Percentiles rank a stretch among this genome's conserved stretches.
phyloP scores from a whole-genome alignment of 202 grass and related monocot genomes.

The Saccharum hybrid region DNA sequence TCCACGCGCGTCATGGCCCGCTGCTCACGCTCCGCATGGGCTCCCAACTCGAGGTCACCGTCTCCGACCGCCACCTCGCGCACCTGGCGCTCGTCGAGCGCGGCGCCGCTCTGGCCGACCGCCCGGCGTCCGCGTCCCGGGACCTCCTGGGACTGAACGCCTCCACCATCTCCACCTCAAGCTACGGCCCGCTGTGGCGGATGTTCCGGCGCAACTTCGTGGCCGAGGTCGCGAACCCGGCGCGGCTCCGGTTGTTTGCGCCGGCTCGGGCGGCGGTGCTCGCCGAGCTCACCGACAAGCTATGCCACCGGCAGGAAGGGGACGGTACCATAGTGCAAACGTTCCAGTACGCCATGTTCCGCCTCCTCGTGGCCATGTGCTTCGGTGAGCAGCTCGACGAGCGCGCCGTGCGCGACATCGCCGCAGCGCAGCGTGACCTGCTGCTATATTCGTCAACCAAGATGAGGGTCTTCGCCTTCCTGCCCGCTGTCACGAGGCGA shows the following conservation, averaged over 20 bases:
- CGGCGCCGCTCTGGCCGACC: neutral
- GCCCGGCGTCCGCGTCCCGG: neutral
- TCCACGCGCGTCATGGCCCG: constrained; percentile 27
- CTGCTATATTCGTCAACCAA: neutral
- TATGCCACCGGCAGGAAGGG: neutral
- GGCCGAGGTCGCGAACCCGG: neutral
- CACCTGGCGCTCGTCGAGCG: neutral
- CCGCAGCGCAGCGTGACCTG: neutral
- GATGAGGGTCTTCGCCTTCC: constrained; percentile 17
- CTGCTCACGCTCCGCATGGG: constrained; percentile 21
- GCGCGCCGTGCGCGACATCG: constrained; percentile 12
- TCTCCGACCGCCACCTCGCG: constrained; percentile 14
- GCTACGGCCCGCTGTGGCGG: constrained; percentile 25
- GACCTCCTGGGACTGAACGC: neutral
- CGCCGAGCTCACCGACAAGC: constrained; percentile 2
- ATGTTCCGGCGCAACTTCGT: constrained; percentile 16
- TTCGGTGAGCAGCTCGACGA: constrained; percentile 47
- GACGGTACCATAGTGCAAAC: neutral
- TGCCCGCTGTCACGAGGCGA: constrained; percentile 6
- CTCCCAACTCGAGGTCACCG: neutral
- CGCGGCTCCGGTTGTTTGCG: constrained; percentile 10
- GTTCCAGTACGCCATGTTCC: constrained; percentile 46
- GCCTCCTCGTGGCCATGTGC: constrained; percentile 50
- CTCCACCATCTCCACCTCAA: constrained; percentile 9
- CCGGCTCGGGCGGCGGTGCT: constrained; percentile 9